These are phyloP conservation scores for Cladophialophora yegresii DNA, from an alignment of 2,329 filamentous ascomycete genomes.

Conservation along the genomic window DNA sequence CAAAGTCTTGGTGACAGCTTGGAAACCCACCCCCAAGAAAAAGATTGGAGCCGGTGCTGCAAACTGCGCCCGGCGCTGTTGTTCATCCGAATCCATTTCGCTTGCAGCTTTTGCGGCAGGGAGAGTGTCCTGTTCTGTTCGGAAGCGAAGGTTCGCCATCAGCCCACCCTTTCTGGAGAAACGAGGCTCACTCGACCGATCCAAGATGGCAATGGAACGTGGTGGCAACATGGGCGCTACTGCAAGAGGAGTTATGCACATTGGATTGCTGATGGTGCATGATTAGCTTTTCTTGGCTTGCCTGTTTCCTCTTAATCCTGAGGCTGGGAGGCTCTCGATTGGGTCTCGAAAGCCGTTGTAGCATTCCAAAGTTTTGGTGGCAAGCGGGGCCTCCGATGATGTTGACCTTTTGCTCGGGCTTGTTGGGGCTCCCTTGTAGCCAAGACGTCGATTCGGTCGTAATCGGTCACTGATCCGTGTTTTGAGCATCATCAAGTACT, in stretches of 20 bases:
- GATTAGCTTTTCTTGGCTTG: conserved; percentile 14
- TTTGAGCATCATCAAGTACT: not conserved
- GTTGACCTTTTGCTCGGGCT: conserved; percentile 18
- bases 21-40: conserved; percentile 7
- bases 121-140: not conserved
- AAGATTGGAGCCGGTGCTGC: not conserved
- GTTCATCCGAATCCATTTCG: not conserved
- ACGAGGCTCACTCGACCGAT: conserved; percentile 1
- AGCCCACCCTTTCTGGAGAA: not conserved
- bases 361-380: not conserved
- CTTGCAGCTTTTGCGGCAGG: not conserved
- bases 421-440: not conserved
- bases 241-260: not conserved
- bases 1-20: conserved; percentile 13
- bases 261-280: conserved; percentile 16
- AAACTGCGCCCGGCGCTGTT: not conserved
- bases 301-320: conserved; percentile 4
- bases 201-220: conserved; percentile 7
- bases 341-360: not conserved
- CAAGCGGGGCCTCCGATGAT: conserved; percentile 4
- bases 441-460: conserved; percentile 10
- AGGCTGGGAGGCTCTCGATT: not conserved
- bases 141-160: conserved; percentile 1
- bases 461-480: not conserved
- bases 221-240: conserved; percentile 12